Evolutionary conservation across 2,329 filamentous ascomycete species (phyloP), one percentile per base, ranked within the genome.

Genomic region (Cladosporium austrohemisphaericum): DNA sequence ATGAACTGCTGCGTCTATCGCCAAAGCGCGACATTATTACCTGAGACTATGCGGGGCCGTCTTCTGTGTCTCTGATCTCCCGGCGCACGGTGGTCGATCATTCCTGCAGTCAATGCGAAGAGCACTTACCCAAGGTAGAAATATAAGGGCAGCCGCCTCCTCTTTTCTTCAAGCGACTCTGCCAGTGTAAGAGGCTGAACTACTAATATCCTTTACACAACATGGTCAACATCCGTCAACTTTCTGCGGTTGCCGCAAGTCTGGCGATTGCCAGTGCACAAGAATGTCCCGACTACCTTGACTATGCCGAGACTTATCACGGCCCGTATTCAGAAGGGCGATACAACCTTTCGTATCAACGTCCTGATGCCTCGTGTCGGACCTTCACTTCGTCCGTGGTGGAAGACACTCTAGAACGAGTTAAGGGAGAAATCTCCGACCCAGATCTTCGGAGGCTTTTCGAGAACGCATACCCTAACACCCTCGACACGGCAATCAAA

Each of bases 381-480:
- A 76, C 73, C 1, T 76, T 75, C 65, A 70, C 69, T 46, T 72
- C 69, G 7, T 66, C 66, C 23, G 61, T 61, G 10, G 65, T 76
- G 3, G 73, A 76, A 57, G 60, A 66, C 38, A 61, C 61, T 0
- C 54, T 75, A 25, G 50, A 55, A 8, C 53, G 56, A 6, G 62
- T 70, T 19, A 47, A 52, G 7, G 29, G 31, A 8, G 53, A 57
- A 22, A 75, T 76, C 52, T 60, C 61, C 18, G 73, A 76, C 54
- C 72, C 71, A 0, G 86, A 91, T 63, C 74, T 90, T 16, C 82
- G 77, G 63, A 76, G 83, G 3, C 71, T 90, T 9, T 90, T 90
- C 61, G 69, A 81, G 57, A 90, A 90, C 63, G 74, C 81, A 1
- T 89, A 81, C 62, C 85, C 86, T 0, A 90, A 88, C 65, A 88